Evolutionary conservation across 1,284 basidiomycete genomes (phyloP).

Genomic region (Chondrostereum purpureum): DNA sequence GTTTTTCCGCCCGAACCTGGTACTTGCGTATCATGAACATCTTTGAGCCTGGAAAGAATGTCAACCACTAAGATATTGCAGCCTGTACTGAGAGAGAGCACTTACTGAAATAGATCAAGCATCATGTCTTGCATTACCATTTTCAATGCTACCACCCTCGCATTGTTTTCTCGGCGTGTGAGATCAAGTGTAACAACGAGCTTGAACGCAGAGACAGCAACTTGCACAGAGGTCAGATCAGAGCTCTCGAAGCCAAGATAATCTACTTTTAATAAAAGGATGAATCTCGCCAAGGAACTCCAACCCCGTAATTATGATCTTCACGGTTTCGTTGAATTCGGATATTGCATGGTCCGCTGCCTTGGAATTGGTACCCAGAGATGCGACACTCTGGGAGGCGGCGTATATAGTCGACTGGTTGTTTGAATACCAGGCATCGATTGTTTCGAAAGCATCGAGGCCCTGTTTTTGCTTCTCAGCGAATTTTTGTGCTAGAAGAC

Average conservation of each 20-base stretch:
- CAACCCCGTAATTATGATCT: conserved; percentile 19
- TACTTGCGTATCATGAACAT: conserved; percentile 19
- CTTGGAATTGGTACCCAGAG: conserved; percentile 8
- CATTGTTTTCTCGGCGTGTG: conserved; percentile 35
- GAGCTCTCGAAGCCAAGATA: no score
- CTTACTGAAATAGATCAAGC: conserved; percentile 33
- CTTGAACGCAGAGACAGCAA: conserved; percentile 37
- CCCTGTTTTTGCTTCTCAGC: no score
- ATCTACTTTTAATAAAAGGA: conserved; percentile 23
- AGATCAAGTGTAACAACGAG: conserved; percentile 32
- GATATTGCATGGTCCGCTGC: conserved; percentile 16
- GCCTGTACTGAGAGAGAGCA: no score
- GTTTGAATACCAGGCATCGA: conserved; percentile 5
- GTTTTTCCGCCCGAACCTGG: conserved; percentile 22
- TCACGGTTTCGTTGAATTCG: conserved; percentile 16
- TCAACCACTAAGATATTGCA: not conserved
- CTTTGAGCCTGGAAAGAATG: conserved; percentile 25
- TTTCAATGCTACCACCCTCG: conserved; percentile 32
- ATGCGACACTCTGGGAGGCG: conserved; percentile 1
- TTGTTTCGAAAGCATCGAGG: conserved; percentile 1
- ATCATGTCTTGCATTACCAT: conserved; percentile 41
- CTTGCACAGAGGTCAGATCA: no score
- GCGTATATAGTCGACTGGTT: conserved; percentile 4
- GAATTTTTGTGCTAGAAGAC: no score
- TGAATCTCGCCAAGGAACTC: conserved; percentile 19